Base-by-base conservation (phyloP, 2,329 filamentous ascomycete genomes). In the Aureobasidium subglaciale region DNA sequence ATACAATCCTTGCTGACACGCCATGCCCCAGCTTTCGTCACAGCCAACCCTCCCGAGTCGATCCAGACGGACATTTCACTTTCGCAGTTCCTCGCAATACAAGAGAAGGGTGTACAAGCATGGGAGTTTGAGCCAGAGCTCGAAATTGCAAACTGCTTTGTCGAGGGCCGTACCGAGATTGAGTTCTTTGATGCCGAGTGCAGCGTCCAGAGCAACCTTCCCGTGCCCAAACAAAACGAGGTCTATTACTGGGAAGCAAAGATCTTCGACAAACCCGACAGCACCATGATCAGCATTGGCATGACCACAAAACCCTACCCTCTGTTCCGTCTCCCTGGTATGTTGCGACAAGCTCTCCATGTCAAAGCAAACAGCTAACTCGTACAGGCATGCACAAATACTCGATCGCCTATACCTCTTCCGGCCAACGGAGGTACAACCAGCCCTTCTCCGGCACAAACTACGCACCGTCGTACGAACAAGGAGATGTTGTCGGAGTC, bases 231-330 rank as follows among this genome's bases (percentile, higher is more conserved):
- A 68, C 93, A 99, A 68, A 99, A 99, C 67, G 93, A 99, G 67
- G 92, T 97, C 10, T 99, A 99, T 71, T 99, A 99, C 72, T 99
- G 93, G 93, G 93, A 99, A 71, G 88, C 91, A 56, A 99, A 99
- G 77, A 87, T 99, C 53, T 99, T 95, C 73, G 93, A 99, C 60
- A 97, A 97, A 73, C 90, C 93, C 4, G 93, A 97, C 60, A 83
- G 76, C 58, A 95, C 90, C 0, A 75, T 90, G 62, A 80, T 99
- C 59, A 91, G 88, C 67, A 90, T 99, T 63, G 93, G 93, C 62
- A 88, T 99, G 78, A 88, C 88, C 42, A 99, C 93, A 18, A 99
- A 99, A 68, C 93, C 93, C 7, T 99, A 99, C 70, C 93, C 93
- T 16, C 75, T 97, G 45, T 99, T 99, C 70, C 80, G 93, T 65